A percentile compares a stretch with the other conserved stretches of the same genome.
These are phyloP conservation scores for Synchytrium microbalum DNA, from an alignment of 371 early-diverging fungal genomes.

Conservation along the genomic window DNA sequence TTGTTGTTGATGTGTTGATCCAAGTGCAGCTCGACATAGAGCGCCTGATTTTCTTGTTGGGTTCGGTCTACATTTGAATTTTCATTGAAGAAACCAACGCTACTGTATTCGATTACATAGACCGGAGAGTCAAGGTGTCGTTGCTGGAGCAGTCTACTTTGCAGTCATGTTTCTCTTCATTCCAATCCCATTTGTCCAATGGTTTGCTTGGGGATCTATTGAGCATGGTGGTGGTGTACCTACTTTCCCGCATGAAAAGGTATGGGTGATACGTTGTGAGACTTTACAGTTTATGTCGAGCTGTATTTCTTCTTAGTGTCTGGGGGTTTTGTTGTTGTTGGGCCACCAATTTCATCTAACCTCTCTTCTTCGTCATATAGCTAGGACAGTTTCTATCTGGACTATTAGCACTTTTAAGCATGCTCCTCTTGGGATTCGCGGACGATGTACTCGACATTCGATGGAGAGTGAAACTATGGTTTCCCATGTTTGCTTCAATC, in stretches of 20 bases:
- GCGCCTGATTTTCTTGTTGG: not conserved
- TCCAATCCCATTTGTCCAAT: slow-evolving; percentile 82
- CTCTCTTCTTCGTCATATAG: slow-evolving; percentile 24
- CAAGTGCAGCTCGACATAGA: slow-evolving; percentile 4
- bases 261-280: slow-evolving; percentile 17
- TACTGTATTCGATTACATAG: slow-evolving; percentile 30
- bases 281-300: not conserved
- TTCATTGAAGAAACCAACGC: slow-evolving; percentile 2
- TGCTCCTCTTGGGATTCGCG: slow-evolving; percentile 94
- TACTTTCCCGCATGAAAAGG: slow-evolving; percentile 65
- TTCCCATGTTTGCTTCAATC: slow-evolving; percentile 87
- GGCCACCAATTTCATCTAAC: not conserved
- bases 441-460: slow-evolving; percentile 95
- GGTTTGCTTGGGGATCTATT: slow-evolving; percentile 43
- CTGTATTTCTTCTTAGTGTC: not conserved
- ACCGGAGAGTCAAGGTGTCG: slow-evolving; percentile 76
- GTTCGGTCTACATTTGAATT: slow-evolving; percentile 4
- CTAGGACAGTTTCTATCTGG: slow-evolving; percentile 82
- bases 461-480: slow-evolving; percentile 92
- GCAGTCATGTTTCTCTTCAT: slow-evolving; percentile 82
- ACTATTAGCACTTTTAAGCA: slow-evolving; percentile 79
- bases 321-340: not conserved
- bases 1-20: no score
- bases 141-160: slow-evolving; percentile 68
- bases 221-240: slow-evolving; percentile 31